Percentiles rank a stretch among this genome's conserved stretches.
phyloP scores from a whole-genome alignment of 805 yeast genomes.

The Starmera amethionina region DNA sequence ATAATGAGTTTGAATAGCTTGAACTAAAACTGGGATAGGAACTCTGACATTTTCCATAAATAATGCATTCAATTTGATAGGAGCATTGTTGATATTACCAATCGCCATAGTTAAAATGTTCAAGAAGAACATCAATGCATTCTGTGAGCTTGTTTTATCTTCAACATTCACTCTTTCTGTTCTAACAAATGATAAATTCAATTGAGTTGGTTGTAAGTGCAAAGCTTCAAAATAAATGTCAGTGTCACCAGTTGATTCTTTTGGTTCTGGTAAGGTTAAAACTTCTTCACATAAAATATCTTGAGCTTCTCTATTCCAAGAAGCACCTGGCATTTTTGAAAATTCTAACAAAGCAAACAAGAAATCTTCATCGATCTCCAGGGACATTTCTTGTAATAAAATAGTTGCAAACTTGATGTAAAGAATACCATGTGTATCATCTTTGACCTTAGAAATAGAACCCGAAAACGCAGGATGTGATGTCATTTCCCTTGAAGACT shows the following conservation, averaged over 20 bases:
- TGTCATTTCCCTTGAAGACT: slow-evolving; percentile 71
- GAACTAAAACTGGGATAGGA: slow-evolving; percentile 63
- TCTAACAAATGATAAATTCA: slow-evolving; percentile 84
- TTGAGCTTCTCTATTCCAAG: slow-evolving; percentile 45
- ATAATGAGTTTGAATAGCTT: slow-evolving; percentile 73
- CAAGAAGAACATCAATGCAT: slow-evolving; percentile 63
- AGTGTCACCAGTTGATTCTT: slow-evolving; percentile 39
- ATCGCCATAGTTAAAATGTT: slow-evolving; percentile 92
- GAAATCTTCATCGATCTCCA: slow-evolving; percentile 93
- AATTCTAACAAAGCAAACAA: slow-evolving; percentile 74
- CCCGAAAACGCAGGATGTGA: slow-evolving; percentile 88
- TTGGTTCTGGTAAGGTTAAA: slow-evolving; percentile 65
- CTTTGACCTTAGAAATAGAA: slow-evolving; percentile 74
- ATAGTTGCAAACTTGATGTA: slow-evolving; percentile 89
- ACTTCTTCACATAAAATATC: slow-evolving; percentile 53
- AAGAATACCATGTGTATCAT: slow-evolving; percentile 81
- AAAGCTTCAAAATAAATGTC: slow-evolving; percentile 89
- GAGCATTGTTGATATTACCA: slow-evolving; percentile 96
- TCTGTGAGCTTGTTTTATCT: slow-evolving; percentile 50
- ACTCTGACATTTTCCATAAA: slow-evolving; percentile 84
- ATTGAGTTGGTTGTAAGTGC: slow-evolving; percentile 84
- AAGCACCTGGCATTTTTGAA: slow-evolving; percentile 69
- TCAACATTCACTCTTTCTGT: slow-evolving; percentile 69
- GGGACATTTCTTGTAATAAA: slow-evolving; percentile 79
- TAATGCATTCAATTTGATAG: slow-evolving; percentile 79